Evolutionary conservation across 2,329 filamentous ascomycete species (phyloP).

Genomic region (Diplodia scrobiculata): DNA sequence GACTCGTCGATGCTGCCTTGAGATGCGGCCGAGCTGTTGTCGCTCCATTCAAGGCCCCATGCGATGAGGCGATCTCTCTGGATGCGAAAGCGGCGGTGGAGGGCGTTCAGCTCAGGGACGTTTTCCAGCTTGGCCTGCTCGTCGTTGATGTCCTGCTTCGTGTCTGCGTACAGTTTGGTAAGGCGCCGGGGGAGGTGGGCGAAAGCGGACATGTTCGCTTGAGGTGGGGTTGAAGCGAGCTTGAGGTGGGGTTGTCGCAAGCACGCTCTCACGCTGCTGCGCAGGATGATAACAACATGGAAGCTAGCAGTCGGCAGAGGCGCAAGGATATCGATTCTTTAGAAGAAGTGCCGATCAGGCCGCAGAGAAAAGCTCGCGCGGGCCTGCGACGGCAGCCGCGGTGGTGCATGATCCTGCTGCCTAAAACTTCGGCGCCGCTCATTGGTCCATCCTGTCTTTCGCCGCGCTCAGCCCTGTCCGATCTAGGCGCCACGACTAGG

Average conservation of each 20-base stretch:
- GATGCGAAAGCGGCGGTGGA: slow-evolving; percentile 76
- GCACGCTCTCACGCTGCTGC: slow-evolving; percentile 9
- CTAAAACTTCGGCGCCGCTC: slow-evolving; percentile 28
- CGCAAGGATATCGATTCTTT: slow-evolving; percentile 14
- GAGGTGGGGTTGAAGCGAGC: not conserved
- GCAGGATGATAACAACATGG: not conserved
- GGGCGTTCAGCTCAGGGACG: slow-evolving; percentile 67
- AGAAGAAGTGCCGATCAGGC: slow-evolving; percentile 4
- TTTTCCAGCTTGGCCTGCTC: slow-evolving; percentile 61
- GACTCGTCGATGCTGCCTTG: slow-evolving; percentile 73
- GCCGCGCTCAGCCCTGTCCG: not conserved
- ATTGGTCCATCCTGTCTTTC: not conserved
- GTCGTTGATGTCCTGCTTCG: slow-evolving; percentile 73
- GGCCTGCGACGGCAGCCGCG: slow-evolving; percentile 17
- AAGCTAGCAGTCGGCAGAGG: not conserved
- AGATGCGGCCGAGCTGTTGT: slow-evolving; percentile 59
- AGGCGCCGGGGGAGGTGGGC: slow-evolving; percentile 51
- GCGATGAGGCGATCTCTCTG: slow-evolving; percentile 77
- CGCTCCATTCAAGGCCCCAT: slow-evolving; percentile 81
- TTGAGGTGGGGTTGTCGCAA: not conserved
- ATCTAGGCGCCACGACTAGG: not conserved
- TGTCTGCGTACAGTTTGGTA: slow-evolving; percentile 76
- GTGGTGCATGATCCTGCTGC: slow-evolving; percentile 40
- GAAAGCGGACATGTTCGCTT: slow-evolving; percentile 28
- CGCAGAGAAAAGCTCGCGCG: not conserved